Base-by-base conservation (phyloP, 1,139 yeast genomes). In the Casaregolazyma lundiana region DNA sequence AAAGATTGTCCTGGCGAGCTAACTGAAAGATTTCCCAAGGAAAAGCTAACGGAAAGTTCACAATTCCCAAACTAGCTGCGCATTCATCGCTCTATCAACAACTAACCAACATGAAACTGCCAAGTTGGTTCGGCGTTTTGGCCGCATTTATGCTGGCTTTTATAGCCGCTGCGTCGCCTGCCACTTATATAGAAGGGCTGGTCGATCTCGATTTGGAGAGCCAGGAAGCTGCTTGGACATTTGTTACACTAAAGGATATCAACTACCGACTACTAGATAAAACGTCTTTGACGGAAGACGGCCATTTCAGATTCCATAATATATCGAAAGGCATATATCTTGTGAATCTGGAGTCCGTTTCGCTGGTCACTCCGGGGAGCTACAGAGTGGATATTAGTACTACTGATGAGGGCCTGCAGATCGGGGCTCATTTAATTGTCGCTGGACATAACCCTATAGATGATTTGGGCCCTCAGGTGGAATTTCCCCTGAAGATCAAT, bases 401-500 rank as follows among this genome's bases (percentile, higher is more conserved):
- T 22, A 56, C 56, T 8, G 46, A 35, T 4, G 44, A 53, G 15
- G 50, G 48, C 20, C 53, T 44, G 7, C 43, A 50, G 15, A 47
- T 57, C 36, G 50, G 44, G 8, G 61, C 60, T 21, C 58, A 59
- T 49, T 53, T 59, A 44, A 55, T 63, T 7, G 50, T 54, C 13
- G 44, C 50, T 16, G 68, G 67, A 29, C 66, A 63, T 43, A 59
- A 58, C 26, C 47, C 57, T 35, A 47, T 43, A 38, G 50, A 47
- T 2, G 63, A 58, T 30, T 45, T 53, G 16, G 68, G 69, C 3
- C 65, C 67, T 1, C 36, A 51, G 5, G 62, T 57, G 4, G 53
- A 50, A 8, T 57, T 54, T 38, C 70, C 70, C 1, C 45, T 65
- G 22, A 52, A 50, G 15, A 41, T 59, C 19, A 46, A 47, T 2